A percentile compares a stretch with the other conserved stretches of the same genome.
These are phyloP conservation scores for Eucalyptus marginata DNA, from an alignment of 345 rosid species.

Conservation along the genomic window DNA sequence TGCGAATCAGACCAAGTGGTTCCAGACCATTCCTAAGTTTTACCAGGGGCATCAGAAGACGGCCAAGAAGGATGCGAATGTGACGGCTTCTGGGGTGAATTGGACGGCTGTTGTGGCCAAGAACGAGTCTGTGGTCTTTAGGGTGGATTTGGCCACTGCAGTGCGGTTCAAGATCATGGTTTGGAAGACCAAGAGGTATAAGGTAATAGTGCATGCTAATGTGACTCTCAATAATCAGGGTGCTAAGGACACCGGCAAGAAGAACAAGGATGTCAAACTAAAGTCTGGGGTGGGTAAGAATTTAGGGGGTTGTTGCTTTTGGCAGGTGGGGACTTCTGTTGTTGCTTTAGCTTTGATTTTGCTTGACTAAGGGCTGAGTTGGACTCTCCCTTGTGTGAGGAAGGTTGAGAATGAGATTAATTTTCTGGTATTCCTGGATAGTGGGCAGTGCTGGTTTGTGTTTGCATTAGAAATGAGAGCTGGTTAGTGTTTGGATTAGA, in stretches of 20 bases:
- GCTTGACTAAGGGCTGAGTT: not conserved
- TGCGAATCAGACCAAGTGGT: not conserved
- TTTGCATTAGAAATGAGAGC: not conserved
- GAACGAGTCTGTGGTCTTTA: conserved; percentile 23
- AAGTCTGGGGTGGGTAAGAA: conserved; percentile 15
- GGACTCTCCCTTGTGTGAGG: not conserved
- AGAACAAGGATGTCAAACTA: conserved; percentile 24
- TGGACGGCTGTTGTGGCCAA: conserved; percentile 12
- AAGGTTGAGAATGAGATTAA: not conserved
- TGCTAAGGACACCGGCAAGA: not conserved
- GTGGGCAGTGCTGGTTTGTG: not conserved
- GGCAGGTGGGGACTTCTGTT: not conserved
- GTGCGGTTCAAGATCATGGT: conserved; percentile 56
- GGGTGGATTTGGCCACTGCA: conserved; percentile 53
- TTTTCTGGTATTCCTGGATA: not conserved
- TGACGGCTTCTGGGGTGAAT: not conserved
- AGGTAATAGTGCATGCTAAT: conserved; percentile 32
- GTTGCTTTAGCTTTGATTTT: not conserved
- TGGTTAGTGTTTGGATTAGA: not conserved
- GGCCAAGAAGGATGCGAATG: conserved; percentile 21
- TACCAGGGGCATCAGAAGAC: conserved; percentile 60
- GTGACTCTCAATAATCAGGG: conserved; percentile 33
- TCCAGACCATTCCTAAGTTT: conserved; percentile 18
- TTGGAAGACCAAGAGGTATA: conserved; percentile 45
- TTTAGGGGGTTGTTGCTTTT: not conserved